These are phyloP conservation scores for Bipolaris oryzae DNA, from an alignment of 2,329 filamentous ascomycete genomes.

Conservation along the genomic window DNA sequence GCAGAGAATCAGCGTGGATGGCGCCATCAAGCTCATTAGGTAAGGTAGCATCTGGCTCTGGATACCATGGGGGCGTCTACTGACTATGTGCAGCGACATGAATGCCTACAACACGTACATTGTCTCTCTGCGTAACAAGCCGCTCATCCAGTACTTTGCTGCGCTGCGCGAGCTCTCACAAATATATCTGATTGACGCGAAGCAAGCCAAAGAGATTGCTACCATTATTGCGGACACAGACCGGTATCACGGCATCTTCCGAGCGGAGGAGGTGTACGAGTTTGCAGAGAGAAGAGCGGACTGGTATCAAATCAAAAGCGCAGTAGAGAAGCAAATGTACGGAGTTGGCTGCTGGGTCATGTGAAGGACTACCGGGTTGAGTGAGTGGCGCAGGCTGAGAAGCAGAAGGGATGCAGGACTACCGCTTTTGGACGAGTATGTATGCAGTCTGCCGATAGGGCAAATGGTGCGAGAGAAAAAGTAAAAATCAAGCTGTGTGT, in stretches of 20 bases:
- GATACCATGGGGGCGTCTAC: background rate
- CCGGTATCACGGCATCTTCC: conserved; percentile 88
- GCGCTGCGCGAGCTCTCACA: conserved; percentile 91
- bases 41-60: conserved; percentile 33
- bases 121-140: conserved; percentile 77
- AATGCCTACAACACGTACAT: conserved; percentile 91
- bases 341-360: conserved; percentile 87
- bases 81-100: conserved; percentile 72
- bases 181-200: conserved; percentile 89
- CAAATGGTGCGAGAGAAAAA: conserved; percentile 12
- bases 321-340: conserved; percentile 97
- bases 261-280: conserved; percentile 96
- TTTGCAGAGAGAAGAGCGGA: conserved; percentile 93
- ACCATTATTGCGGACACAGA: conserved; percentile 91
- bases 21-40: conserved; percentile 87
- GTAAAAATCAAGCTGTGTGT: background rate
- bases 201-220: conserved; percentile 91
- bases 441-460: conserved; percentile 15
- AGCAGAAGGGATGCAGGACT: conserved; percentile 8
- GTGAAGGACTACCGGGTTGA: conserved; percentile 56
- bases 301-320: conserved; percentile 87
- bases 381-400: conserved; percentile 8
- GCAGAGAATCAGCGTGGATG: conserved; percentile 87
- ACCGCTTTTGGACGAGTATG: conserved; percentile 22
- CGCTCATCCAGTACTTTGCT: conserved; percentile 87